phyloP scores from a whole-genome alignment of 2,329 filamentous ascomycete species.

The Phoma sp. region DNA sequence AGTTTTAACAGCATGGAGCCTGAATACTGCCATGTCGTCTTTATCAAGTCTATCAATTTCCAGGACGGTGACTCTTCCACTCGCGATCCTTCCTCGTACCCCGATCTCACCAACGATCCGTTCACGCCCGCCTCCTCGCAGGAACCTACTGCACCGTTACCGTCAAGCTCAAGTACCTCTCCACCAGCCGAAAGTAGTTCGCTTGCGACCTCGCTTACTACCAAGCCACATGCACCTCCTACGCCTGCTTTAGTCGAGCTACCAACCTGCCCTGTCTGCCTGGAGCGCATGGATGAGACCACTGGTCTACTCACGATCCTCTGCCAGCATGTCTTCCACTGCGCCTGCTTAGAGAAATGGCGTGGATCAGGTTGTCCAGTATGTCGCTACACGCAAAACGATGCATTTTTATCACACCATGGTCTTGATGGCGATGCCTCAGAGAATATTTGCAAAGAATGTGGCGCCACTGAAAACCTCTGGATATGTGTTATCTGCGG shows the following conservation, averaged over 20 bases:
- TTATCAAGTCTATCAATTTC: slow-evolving; percentile 90
- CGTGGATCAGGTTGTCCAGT: slow-evolving; percentile 92
- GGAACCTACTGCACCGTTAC: slow-evolving; percentile 46
- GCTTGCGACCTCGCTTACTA: slow-evolving; percentile 58
- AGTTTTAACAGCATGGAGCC: slow-evolving; percentile 94
- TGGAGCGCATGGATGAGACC: slow-evolving; percentile 98
- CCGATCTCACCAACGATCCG: slow-evolving; percentile 69
- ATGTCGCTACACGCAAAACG: slow-evolving; percentile 83
- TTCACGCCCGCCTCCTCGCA: slow-evolving; percentile 64
- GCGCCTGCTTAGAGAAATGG: slow-evolving; percentile 95
- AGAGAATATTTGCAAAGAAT: slow-evolving; percentile 80
- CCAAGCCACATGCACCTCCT: slow-evolving; percentile 71
- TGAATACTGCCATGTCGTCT: slow-evolving; percentile 93
- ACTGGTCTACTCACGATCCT: slow-evolving; percentile 94
- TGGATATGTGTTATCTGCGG: slow-evolving; percentile 97
- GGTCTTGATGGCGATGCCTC: slow-evolving; percentile 50
- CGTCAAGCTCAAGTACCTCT: slow-evolving; percentile 39
- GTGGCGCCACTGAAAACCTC: slow-evolving; percentile 80
- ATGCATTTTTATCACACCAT: slow-evolving; percentile 46
- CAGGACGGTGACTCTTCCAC: slow-evolving; percentile 63
- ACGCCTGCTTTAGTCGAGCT: slow-evolving; percentile 89
- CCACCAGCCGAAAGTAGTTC: slow-evolving; percentile 35
- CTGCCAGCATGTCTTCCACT: slow-evolving; percentile 98
- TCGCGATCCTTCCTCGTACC: slow-evolving; percentile 60
- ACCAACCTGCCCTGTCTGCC: slow-evolving; percentile 93